Evolutionary conservation across 2,329 filamentous ascomycete genomes (phyloP).

Genomic region (Beauveria medogensis): DNA sequence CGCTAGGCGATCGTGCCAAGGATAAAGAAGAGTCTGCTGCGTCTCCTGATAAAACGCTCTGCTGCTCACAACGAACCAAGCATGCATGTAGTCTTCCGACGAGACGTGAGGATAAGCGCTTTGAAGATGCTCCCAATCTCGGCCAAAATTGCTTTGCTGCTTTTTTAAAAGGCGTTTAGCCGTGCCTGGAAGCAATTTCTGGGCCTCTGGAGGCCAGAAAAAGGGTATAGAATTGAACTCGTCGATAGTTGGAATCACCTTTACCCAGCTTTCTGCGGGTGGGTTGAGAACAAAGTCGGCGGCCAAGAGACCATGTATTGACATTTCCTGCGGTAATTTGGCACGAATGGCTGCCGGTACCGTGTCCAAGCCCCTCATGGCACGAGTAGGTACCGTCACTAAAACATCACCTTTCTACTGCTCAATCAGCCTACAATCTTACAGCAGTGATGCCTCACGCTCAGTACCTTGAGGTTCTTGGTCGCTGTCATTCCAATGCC

Average conservation of each 20-base stretch:
- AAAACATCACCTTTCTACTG: slow-evolving; percentile 43
- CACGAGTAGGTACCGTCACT: slow-evolving; percentile 54
- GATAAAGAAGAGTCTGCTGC: slow-evolving; percentile 28
- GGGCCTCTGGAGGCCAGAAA: slow-evolving; percentile 39
- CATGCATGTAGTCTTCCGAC: slow-evolving; percentile 33
- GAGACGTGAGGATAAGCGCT: slow-evolving; percentile 21
- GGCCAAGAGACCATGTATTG: slow-evolving; percentile 66
- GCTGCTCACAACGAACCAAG: slow-evolving; percentile 50
- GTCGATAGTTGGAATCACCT: slow-evolving; percentile 1
- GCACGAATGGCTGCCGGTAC: slow-evolving; percentile 46
- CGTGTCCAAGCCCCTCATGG: slow-evolving; percentile 56
- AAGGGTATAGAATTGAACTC: slow-evolving; percentile 24
- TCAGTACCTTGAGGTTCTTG: neutral
- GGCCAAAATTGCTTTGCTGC: slow-evolving; percentile 39
- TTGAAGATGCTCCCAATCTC: slow-evolving; percentile 30
- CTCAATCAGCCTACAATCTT: neutral
- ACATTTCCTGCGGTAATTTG: slow-evolving; percentile 44
- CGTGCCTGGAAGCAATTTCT: slow-evolving; percentile 36
- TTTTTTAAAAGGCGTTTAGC: slow-evolving; percentile 39
- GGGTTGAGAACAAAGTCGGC: slow-evolving; percentile 47
- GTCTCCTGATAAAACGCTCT: slow-evolving; percentile 46
- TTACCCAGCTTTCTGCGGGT: neutral
- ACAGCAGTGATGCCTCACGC: neutral
- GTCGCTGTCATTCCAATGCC: neutral
- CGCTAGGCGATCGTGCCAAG: slow-evolving; percentile 48